Evolutionary conservation across 1,139 yeast genomes (phyloP).

Genomic region (Suhomyces ambrosiae): DNA sequence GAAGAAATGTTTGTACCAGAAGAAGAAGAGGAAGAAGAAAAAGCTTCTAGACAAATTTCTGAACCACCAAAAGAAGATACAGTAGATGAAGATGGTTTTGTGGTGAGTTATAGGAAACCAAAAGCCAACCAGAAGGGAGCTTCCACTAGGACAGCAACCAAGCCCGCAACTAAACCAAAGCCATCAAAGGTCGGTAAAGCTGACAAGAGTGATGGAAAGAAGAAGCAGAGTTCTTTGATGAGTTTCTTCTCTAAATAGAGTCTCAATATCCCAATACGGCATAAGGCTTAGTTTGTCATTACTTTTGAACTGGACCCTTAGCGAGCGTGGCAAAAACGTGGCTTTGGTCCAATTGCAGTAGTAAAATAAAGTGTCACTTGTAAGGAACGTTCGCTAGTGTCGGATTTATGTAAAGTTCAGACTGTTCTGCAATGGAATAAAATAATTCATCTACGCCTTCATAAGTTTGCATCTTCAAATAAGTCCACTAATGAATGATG

Average conservation of each 20-base stretch:
- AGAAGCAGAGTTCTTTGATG: conserved; percentile 43
- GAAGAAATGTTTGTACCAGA: conserved; percentile 15
- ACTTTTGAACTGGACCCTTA: no score
- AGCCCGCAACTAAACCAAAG: conserved; percentile 11
- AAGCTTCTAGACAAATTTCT: neutral
- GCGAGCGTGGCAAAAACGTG: no score
- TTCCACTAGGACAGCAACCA: conserved; percentile 16
- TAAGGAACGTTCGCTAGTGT: no score
- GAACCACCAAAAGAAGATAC: conserved; percentile 17
- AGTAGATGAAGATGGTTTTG: conserved; percentile 46
- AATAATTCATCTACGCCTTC: no score
- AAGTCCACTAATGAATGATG: no score
- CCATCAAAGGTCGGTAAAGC: conserved; percentile 6
- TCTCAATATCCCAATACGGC: no score
- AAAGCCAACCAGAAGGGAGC: conserved; percentile 17
- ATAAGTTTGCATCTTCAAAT: no score
- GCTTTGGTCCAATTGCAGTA: no score
- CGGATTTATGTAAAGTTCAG: no score
- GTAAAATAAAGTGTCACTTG: no score
- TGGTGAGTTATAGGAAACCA: conserved; percentile 32
- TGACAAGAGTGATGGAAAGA: conserved; percentile 24
- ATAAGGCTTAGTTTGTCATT: no score
- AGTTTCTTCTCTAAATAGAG: conserved; percentile 37
- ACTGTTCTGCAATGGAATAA: no score
- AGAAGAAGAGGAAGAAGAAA: conserved; percentile 14